Base-by-base conservation (phyloP, 495 filamentous ascomycete genomes). In the Aspergillus ellipticus region DNA sequence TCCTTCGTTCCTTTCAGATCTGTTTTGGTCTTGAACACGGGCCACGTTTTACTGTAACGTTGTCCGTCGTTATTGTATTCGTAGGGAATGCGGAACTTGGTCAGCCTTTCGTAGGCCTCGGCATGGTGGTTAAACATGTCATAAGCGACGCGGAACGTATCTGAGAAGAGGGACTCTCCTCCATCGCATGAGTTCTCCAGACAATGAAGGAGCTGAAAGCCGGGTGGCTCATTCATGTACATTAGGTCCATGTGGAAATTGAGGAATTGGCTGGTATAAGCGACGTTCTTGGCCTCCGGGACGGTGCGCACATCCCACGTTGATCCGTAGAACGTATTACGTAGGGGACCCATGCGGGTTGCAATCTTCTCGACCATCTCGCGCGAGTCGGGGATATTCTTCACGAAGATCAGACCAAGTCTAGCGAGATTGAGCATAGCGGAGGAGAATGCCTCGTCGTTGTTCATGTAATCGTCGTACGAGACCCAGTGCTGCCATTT, bases 201-300 rank as follows among this genome's bases (percentile, higher is more conserved):
- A 60, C 92, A 96, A 67, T 96, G 93, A 5, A 97, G 79, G 16
- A 96, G 74, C 71, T 97, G 93, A 53, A 90, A 79, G 17, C 84
- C 82, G 0, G 93, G 93, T 8, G 89, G 82, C 21, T 88, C 81
- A 13, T 79, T 73, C 76, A 93, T 87, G 75, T 97, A 97, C 65
- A 96, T 79, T 24, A 96, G 80, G 63, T 97, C 93, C 86, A 96
- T 93, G 70, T 97, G 93, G 35, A 94, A 82, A 16, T 87, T 89
- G 1, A 96, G 83, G 60, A 83, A 83, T 42, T 84, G 74, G 65
- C 75, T 83, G 4, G 92, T 96, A 73, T 97, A 96, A 13, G 93
- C 93, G 7, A 97, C 85, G 61, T 97, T 97, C 66, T 89, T 90
- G 39, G 91, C 88, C 42, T 85, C 58, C 2, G 87, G 83, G 29